These are phyloP conservation scores for Ambispora gerdemannii DNA, from an alignment of 192 early-diverging fungal genomes.

Conservation along the genomic window DNA sequence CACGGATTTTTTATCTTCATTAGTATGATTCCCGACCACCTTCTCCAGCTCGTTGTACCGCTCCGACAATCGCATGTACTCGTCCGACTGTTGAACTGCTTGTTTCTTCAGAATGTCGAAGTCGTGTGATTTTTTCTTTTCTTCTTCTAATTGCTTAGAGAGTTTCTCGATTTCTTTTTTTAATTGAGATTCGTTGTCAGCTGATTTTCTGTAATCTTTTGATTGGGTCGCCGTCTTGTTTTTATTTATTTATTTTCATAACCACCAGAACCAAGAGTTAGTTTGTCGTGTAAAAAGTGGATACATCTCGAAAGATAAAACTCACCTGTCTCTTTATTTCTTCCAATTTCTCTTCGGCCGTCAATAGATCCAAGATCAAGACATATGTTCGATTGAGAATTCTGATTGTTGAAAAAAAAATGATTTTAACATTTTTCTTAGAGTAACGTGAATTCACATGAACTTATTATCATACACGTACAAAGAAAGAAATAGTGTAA, in stretches of 20 bases:
- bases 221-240: conserved; percentile 38
- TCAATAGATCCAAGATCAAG: conserved; percentile 47
- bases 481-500: conserved; percentile 52
- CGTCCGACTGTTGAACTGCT: conserved; percentile 40
- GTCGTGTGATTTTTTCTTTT: conserved; percentile 28
- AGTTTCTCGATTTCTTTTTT: conserved; percentile 39
- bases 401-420: conserved; percentile 17
- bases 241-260: too few relatives aligned
- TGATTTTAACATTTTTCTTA: neutral
- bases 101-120: conserved; percentile 48
- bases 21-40: conserved; percentile 29
- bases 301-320: neutral
- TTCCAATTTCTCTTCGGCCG: conserved; percentile 50
- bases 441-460: neutral
- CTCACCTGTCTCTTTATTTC: conserved; percentile 41
- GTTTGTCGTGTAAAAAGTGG: neutral
- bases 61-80: conserved; percentile 43
- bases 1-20: conserved; percentile 36
- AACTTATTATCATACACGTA: conserved; percentile 24
- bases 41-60: conserved; percentile 38
- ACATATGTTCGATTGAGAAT: conserved; percentile 57
- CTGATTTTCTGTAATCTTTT: conserved; percentile 37
- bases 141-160: conserved; percentile 25
- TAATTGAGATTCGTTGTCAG: conserved; percentile 37
- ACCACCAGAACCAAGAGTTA: too few relatives aligned